Evolutionary conservation across 2,329 filamentous ascomycete genomes (phyloP).

Genomic region (Chaetomiaceae sp.): DNA sequence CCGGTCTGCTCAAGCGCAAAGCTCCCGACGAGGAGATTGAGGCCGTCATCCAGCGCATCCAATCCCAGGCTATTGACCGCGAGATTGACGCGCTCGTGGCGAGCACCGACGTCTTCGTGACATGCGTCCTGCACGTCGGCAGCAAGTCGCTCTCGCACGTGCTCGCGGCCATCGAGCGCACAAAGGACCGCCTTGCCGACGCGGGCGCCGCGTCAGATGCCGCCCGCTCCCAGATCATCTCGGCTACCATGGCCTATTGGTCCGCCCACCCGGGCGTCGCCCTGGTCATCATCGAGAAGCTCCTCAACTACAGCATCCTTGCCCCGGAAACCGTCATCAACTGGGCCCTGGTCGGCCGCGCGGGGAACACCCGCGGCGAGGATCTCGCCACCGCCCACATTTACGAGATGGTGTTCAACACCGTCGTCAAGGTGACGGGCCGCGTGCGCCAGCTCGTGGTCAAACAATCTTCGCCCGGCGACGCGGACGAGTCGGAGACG

Average conservation of each 20-base stretch:
- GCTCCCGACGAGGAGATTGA: constrained; percentile 83
- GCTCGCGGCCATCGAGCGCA: constrained; percentile 90
- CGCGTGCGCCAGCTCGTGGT: constrained; percentile 74
- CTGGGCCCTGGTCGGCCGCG: constrained; percentile 71
- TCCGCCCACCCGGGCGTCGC: constrained; percentile 85
- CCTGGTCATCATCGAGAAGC: constrained; percentile 89
- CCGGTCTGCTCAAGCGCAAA: constrained; percentile 76
- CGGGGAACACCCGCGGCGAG: constrained; percentile 49
- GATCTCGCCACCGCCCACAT: constrained; percentile 70
- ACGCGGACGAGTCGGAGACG: constrained; percentile 44
- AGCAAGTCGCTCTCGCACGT: constrained; percentile 96
- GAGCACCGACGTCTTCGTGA: constrained; percentile 93
- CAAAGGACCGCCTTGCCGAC: constrained; percentile 80
- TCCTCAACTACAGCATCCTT: constrained; percentile 94
- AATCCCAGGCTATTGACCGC: constrained; percentile 67
- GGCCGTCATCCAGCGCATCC: constrained; percentile 72
- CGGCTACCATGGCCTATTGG: constrained; percentile 91
- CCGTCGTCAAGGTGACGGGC: constrained; percentile 83
- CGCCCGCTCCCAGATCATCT: constrained; percentile 82
- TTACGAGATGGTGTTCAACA: constrained; percentile 86
- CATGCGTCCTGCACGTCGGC: constrained; percentile 86
- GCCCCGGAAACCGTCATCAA: constrained; percentile 80
- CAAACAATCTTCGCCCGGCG: constrained; percentile 27
- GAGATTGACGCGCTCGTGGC: constrained; percentile 74
- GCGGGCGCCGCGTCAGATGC: constrained; percentile 70